Conservation (phyloP, 768 basidiomycete species). For the Podaxis sp. region DNA sequence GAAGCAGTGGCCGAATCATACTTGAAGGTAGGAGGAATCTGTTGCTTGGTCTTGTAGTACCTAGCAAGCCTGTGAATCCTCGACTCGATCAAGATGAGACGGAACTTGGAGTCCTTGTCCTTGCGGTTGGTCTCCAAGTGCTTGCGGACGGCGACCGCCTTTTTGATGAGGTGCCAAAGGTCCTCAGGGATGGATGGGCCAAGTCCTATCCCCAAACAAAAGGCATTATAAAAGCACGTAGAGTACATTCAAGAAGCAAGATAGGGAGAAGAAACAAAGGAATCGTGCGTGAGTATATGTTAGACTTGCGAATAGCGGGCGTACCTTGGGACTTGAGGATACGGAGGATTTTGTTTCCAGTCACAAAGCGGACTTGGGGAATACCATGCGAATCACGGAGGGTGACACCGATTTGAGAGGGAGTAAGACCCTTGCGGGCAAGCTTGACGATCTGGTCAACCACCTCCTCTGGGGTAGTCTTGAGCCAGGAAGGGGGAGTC, state of each 20-base stretch:
- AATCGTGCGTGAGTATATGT: constrained; percentile 27
- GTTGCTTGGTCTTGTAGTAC: constrained; percentile 99
- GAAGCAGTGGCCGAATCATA: constrained; percentile 96
- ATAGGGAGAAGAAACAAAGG: constrained; percentile 18
- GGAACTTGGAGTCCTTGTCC: constrained; percentile 96
- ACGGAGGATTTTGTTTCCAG: constrained; percentile 99
- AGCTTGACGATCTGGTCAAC: constrained; percentile 96
- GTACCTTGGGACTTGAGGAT: constrained; percentile 93
- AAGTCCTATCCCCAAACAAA: constrained; percentile 79
- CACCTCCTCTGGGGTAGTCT: constrained; percentile 93
- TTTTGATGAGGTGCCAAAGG: constrained; percentile 99
- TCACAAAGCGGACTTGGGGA: constrained; percentile 97
- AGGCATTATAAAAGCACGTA: constrained; percentile 30
- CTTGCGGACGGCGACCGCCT: constrained; percentile 98
- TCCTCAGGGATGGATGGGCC: constrained; percentile 98
- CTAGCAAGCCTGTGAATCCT: constrained; percentile 96
- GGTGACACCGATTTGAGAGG: constrained; percentile 97
- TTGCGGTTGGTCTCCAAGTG: constrained; percentile 98
- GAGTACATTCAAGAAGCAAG: constrained; percentile 17
- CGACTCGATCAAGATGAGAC: constrained; percentile 98
- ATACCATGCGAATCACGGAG: constrained; percentile 98
- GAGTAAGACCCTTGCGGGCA: constrained; percentile 95
- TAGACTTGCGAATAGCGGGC: constrained; percentile 24
- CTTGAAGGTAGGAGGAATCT: constrained; percentile 97
- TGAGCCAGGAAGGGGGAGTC: constrained; percentile 93